Evolutionary conservation across 2,329 filamentous ascomycete species (phyloP).

Genomic region (Fusarium denticulatum): DNA sequence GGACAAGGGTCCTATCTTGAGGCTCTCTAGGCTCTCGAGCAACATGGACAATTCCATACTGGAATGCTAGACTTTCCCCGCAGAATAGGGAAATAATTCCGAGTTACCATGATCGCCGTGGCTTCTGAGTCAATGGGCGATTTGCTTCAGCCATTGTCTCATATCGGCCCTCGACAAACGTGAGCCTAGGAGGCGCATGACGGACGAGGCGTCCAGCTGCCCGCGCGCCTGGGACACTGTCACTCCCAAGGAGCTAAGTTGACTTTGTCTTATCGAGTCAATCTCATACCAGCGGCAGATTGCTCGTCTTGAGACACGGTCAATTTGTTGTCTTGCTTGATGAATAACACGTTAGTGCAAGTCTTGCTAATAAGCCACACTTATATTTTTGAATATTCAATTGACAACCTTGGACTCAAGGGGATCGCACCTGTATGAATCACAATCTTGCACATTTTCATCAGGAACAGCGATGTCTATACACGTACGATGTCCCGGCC

Average conservation of each 20-base stretch:
- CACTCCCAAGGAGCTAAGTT: conserved; percentile 19
- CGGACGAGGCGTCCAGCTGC: conserved; percentile 24
- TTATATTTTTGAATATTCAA: neutral
- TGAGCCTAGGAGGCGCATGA: conserved; percentile 34
- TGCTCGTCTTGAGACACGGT: neutral
- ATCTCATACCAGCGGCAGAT: conserved; percentile 6
- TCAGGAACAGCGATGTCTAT: neutral
- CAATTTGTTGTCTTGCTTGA: neutral
- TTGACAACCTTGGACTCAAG: neutral
- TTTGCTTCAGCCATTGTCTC: conserved; percentile 22
- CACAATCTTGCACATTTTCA: neutral
- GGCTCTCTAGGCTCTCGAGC: conserved; percentile 15
- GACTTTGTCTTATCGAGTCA: conserved; percentile 6
- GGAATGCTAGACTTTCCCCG: conserved; percentile 28
- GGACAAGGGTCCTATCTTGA: conserved; percentile 32
- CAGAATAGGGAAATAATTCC: conserved; percentile 6
- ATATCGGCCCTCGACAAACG: conserved; percentile 20
- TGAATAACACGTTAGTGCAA: neutral
- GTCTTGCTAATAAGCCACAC: neutral
- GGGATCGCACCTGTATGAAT: neutral
- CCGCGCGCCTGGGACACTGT: conserved; percentile 29
- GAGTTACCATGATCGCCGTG: conserved; percentile 18
- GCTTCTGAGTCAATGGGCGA: conserved; percentile 2
- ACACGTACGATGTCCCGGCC: neutral
- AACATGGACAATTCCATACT: neutral